Percentiles rank a stretch among this genome's conserved stretches.
phyloP scores from a whole-genome alignment of 331 rosid genomes.

The Saraca asoca region DNA sequence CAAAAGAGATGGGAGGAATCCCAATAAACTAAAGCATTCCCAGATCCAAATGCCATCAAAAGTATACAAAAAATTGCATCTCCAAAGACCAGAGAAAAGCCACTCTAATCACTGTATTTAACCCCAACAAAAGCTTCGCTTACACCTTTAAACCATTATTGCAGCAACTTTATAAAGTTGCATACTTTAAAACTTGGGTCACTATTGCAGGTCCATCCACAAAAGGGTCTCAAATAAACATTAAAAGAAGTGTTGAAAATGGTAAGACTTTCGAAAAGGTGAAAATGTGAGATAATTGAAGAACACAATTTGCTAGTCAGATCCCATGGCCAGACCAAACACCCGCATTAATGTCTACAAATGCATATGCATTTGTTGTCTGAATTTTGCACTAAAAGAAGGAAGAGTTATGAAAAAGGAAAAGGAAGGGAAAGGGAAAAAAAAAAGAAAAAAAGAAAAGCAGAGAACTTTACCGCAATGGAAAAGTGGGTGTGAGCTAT shows the following conservation, averaged over 20 bases:
- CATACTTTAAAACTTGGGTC: conserved; percentile 36
- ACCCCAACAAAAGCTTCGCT: conserved; percentile 23
- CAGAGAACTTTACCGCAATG: conserved; percentile 41
- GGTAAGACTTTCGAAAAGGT: conserved; percentile 17
- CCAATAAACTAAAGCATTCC: conserved; percentile 33
- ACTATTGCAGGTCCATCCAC: conserved; percentile 36
- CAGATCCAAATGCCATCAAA: conserved; percentile 62
- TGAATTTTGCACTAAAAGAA: conserved; percentile 16
- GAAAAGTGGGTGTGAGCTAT: conserved; percentile 22
- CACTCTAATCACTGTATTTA: conserved; percentile 20
- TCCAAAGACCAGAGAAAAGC: conserved; percentile 32
- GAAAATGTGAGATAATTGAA: conserved; percentile 36
- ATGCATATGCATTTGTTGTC: conserved; percentile 22
- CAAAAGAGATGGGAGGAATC: conserved; percentile 20
- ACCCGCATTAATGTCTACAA: conserved; percentile 22
- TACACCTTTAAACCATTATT: conserved; percentile 33
- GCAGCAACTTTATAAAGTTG: conserved; percentile 38
- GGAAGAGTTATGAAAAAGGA: conserved; percentile 5
- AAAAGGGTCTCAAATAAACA: conserved; percentile 31
- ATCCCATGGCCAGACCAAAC: conserved; percentile 38
- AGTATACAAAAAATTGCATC: conserved; percentile 32
- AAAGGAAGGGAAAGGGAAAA: neutral
- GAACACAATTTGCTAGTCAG: conserved; percentile 37
- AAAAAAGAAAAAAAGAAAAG: conserved; percentile 8
- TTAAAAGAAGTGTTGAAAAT: conserved; percentile 12